These are phyloP conservation scores for Ogataea paraovalis DNA, from an alignment of 805 yeast species.

Conservation along the genomic window DNA sequence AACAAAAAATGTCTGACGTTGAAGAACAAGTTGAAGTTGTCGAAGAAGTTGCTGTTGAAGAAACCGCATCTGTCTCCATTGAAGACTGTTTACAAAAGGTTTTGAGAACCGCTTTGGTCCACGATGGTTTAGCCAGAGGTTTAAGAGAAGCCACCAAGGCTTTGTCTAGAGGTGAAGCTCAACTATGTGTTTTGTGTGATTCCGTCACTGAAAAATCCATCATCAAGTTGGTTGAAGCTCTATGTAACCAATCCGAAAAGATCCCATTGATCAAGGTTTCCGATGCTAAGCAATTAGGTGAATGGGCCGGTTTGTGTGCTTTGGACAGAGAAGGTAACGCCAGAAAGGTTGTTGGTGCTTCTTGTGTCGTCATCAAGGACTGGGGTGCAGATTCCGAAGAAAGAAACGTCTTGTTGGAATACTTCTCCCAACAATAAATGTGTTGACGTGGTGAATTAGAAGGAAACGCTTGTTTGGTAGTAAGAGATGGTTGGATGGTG, in stretches of 20 bases:
- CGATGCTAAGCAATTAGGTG: conserved; percentile 99
- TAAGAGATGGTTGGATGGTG: background rate
- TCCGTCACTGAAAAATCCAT: conserved; percentile 97
- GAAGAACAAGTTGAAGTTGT: conserved; percentile 94
- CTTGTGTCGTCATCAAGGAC: conserved; percentile 98
- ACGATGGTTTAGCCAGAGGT: conserved; percentile 99
- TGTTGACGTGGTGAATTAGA: too few species aligned
- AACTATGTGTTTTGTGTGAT: conserved; percentile 95
- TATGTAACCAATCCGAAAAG: conserved; percentile 96
- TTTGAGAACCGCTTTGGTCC: conserved; percentile 94
- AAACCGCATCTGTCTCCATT: conserved; percentile 84
- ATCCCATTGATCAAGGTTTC: conserved; percentile 98
- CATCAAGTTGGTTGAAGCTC: conserved; percentile 97
- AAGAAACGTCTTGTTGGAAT: conserved; percentile 92
- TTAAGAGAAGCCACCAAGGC: conserved; percentile 99
- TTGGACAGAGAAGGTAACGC: conserved; percentile 99
- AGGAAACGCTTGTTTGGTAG: too few species aligned
- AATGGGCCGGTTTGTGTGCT: conserved; percentile 99
- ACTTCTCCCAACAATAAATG: conserved; percentile 83
- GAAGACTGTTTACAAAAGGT: conserved; percentile 99
- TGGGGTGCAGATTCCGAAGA: conserved; percentile 99
- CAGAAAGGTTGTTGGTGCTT: conserved; percentile 99
- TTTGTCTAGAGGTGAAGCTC: conserved; percentile 95
- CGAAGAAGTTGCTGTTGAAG: conserved; percentile 74
- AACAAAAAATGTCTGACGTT: conserved; percentile 73